Percentiles rank a stretch among this genome's conserved stretches.
phyloP scores from a whole-genome alignment of 306 rosid species.

The Gastrolobium bilobum region DNA sequence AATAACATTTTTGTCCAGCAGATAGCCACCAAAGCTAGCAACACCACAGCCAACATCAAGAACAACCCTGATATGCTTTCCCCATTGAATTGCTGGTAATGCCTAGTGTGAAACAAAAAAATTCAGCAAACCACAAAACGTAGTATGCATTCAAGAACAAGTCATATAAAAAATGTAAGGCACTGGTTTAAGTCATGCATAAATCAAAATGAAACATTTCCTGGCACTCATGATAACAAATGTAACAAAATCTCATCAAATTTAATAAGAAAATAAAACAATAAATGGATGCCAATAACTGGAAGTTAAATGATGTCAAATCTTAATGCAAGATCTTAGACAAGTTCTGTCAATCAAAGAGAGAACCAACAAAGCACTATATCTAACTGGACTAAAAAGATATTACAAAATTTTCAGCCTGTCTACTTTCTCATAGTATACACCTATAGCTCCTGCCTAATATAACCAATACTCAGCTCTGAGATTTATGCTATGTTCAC shows the following conservation, averaged over 20 bases:
- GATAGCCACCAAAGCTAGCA: conserved; percentile 96
- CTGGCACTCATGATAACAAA: not conserved
- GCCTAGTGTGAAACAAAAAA: conserved; percentile 57
- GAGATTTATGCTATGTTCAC: not conserved
- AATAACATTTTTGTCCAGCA: conserved; percentile 81
- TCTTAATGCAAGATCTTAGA: conserved; percentile 1
- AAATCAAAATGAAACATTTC: conserved; percentile 10
- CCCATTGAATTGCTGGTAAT: conserved; percentile 74
- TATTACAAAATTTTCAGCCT: not conserved
- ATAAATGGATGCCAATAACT: not conserved
- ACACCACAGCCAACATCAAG: conserved; percentile 98
- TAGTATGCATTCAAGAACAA: conserved; percentile 30
- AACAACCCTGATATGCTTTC: conserved; percentile 78
- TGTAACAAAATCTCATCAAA: not conserved
- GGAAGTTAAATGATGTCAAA: not conserved
- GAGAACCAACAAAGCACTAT: not conserved
- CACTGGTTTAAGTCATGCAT: not conserved
- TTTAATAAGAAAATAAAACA: conserved; percentile 1
- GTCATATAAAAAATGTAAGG: not conserved
- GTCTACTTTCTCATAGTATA: not conserved
- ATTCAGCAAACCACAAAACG: conserved; percentile 17
- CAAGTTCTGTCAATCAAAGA: not conserved
- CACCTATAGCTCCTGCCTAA: not conserved
- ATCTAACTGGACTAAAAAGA: not conserved
- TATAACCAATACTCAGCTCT: not conserved